Evolutionary conservation across 768 basidiomycete species (phyloP).

Genomic region (Phaeotremella skinneri): DNA sequence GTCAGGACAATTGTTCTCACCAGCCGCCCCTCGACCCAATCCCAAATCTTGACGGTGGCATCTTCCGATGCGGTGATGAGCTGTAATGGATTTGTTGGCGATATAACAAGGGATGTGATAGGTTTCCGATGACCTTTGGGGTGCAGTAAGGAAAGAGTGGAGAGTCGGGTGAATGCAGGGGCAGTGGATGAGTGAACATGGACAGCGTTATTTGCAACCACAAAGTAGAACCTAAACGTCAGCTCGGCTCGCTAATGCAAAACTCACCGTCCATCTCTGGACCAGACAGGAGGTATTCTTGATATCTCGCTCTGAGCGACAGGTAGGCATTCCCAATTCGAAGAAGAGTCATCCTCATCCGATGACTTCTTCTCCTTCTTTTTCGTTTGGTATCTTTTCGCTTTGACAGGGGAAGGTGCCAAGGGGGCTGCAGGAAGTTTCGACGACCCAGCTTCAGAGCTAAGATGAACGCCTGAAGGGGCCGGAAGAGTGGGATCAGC

Average conservation of each 20-base stretch:
- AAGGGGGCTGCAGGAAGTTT: background rate
- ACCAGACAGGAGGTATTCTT: constrained; percentile 67
- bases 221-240: constrained; percentile 75
- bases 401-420: background rate
- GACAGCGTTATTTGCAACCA: constrained; percentile 73
- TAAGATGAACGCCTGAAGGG: background rate
- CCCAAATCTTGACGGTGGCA: constrained; percentile 87
- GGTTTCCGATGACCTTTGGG: constrained; percentile 55
- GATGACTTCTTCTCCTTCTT: background rate
- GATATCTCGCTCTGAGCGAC: constrained; percentile 41
- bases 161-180: constrained; percentile 77
- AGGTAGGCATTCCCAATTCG: constrained; percentile 34
- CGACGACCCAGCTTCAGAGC: constrained; percentile 1
- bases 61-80: constrained; percentile 79
- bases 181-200: constrained; percentile 84
- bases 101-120: constrained; percentile 72
- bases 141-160: constrained; percentile 55
- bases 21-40: constrained; percentile 79
- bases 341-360: background rate
- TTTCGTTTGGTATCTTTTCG: constrained; percentile 1
- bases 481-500: constrained; percentile 2
- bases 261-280: constrained; percentile 77
- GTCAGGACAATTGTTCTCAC: constrained; percentile 70
- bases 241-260: constrained; percentile 39
- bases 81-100: constrained; percentile 84